Conservation (phyloP, 139 green algal species). For the Chlamydomonas schloesseri region DNA sequence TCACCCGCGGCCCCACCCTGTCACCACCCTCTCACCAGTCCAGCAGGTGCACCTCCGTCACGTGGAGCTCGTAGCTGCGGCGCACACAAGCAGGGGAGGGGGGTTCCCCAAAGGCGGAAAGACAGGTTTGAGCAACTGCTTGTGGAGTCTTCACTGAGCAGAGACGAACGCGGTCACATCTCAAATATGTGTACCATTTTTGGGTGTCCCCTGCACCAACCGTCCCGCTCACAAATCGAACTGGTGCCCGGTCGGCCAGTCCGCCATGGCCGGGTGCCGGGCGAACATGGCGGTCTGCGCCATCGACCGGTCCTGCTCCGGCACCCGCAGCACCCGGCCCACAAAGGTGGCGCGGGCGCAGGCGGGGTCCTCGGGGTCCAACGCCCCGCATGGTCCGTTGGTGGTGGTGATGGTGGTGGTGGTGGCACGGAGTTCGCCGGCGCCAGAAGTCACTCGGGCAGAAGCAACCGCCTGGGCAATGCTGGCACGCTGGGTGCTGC, state of each 20-base stretch:
- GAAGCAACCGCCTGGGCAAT: no score
- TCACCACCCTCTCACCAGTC: constrained; percentile 37
- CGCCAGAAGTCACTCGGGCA: no score
- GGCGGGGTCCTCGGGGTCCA: constrained; percentile 53
- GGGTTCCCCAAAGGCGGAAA: no score
- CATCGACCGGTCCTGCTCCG: constrained; percentile 10
- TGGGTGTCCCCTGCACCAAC: background rate
- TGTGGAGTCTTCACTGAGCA: no score
- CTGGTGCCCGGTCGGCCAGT: constrained; percentile 61
- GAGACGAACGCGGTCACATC: no score
- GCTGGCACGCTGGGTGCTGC: background rate
- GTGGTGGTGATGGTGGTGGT: no score
- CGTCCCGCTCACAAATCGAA: constrained; percentile 61
- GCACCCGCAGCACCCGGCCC: constrained; percentile 45
- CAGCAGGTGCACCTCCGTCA: constrained; percentile 55
- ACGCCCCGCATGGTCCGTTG: constrained; percentile 5
- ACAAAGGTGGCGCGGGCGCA: constrained; percentile 60
- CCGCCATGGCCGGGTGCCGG: constrained; percentile 62
- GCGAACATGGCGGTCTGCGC: constrained; percentile 59
- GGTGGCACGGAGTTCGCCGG: no score
- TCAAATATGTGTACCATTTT: background rate
- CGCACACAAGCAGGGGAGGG: no score
- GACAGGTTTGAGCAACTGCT: no score
- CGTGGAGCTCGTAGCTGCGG: constrained; percentile 65
- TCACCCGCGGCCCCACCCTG: no score